A percentile compares a stretch with the other conserved stretches of the same genome.
These are phyloP conservation scores for Blastobotrys malaysiensis DNA, from an alignment of 1,139 yeast genomes.

Conservation along the genomic window DNA sequence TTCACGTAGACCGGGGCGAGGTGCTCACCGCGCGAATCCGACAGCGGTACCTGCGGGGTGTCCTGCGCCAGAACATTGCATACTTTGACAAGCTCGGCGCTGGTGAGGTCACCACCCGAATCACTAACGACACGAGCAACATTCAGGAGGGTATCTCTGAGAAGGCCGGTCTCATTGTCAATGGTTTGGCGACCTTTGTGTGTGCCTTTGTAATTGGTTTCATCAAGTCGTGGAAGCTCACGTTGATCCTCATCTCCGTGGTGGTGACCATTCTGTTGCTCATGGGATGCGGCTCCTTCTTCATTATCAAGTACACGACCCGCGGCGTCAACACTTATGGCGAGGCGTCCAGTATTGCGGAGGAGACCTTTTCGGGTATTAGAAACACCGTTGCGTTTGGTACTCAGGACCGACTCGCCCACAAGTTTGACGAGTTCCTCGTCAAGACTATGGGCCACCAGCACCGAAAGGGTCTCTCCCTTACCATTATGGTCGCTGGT, in stretches of 20 bases:
- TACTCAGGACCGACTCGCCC: slow-evolving; percentile 35
- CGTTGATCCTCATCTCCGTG: slow-evolving; percentile 35
- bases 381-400: slow-evolving; percentile 43
- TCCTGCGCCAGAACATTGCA: slow-evolving; percentile 41
- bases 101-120: slow-evolving; percentile 42
- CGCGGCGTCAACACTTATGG: slow-evolving; percentile 31
- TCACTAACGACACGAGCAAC: slow-evolving; percentile 39
- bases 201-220: slow-evolving; percentile 40
- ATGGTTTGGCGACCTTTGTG: slow-evolving; percentile 37
- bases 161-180: slow-evolving; percentile 38
- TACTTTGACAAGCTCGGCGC: slow-evolving; percentile 42
- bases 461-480: slow-evolving; percentile 29
- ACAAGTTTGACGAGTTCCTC: slow-evolving; percentile 32
- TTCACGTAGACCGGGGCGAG: slow-evolving; percentile 40
- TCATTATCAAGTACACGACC: slow-evolving; percentile 34
- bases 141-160: slow-evolving; percentile 44
- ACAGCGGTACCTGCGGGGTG: slow-evolving; percentile 35
- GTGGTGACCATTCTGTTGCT: slow-evolving; percentile 32
- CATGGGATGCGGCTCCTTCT: slow-evolving; percentile 29
- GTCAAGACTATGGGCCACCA: slow-evolving; percentile 27
- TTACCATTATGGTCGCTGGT: slow-evolving; percentile 35
- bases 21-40: slow-evolving; percentile 39
- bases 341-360: slow-evolving; percentile 39
- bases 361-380: slow-evolving; percentile 39
- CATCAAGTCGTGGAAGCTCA: slow-evolving; percentile 37